Percentiles rank a stretch among this genome's conserved stretches.
Evolutionary conservation across 306 rosid species (phyloP).

Genomic region (Datisca glomerata): DNA sequence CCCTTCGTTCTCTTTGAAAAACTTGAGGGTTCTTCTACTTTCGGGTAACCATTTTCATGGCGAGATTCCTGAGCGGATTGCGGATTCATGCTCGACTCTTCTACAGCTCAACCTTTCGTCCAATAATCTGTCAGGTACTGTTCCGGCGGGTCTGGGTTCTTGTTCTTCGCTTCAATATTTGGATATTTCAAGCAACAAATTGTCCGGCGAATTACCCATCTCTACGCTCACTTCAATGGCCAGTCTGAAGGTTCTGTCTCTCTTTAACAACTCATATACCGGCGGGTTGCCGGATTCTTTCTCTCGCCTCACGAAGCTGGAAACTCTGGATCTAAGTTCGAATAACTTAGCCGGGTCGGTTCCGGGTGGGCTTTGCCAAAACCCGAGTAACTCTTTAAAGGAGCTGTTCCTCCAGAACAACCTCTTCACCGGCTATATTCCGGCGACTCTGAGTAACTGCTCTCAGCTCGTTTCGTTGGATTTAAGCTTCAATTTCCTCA

Average conservation of each 20-base stretch:
- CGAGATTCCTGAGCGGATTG: slow-evolving; percentile 27
- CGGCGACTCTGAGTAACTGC: slow-evolving; percentile 64
- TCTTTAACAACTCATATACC: slow-evolving; percentile 31
- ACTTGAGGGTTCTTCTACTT: slow-evolving; percentile 36
- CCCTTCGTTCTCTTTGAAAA: slow-evolving; percentile 38
- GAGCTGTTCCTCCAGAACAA: slow-evolving; percentile 75
- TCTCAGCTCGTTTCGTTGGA: slow-evolving; percentile 65
- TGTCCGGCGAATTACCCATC: slow-evolving; percentile 48
- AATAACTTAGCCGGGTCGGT: slow-evolving; percentile 50
- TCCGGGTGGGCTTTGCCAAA: slow-evolving; percentile 39
- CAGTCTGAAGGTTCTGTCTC: slow-evolving; percentile 25
- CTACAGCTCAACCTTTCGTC: slow-evolving; percentile 46
- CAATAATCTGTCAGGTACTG: slow-evolving; percentile 33
- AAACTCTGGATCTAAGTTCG: slow-evolving; percentile 74
- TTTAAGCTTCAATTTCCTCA: slow-evolving; percentile 73
- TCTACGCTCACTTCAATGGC: slow-evolving; percentile 32
- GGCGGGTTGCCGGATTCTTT: slow-evolving; percentile 45
- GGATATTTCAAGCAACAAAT: slow-evolving; percentile 43
- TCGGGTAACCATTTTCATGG: slow-evolving; percentile 39
- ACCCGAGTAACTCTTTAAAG: slow-evolving; percentile 28
- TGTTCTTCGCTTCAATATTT: slow-evolving; percentile 32
- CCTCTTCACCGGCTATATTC: slow-evolving; percentile 44
- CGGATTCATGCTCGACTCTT: slow-evolving; percentile 33
- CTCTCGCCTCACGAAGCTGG: slow-evolving; percentile 33
- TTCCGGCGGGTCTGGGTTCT: slow-evolving; percentile 37